Evolutionary conservation across 2,329 filamentous ascomycete species (phyloP).

Genomic region (Cryphonectria radicalis): DNA sequence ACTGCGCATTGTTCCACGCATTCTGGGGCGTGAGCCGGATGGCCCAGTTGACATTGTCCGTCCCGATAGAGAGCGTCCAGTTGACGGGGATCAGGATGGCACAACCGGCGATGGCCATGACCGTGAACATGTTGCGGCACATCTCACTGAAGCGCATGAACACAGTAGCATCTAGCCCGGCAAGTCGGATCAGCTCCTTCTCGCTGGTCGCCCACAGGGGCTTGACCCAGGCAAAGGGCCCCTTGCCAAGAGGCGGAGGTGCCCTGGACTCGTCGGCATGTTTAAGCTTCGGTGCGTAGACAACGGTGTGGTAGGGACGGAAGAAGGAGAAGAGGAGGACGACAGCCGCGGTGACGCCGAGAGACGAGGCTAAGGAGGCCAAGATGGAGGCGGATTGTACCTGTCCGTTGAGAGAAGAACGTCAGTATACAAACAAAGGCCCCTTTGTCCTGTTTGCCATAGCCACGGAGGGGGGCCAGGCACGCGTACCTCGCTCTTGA

Average conservation of each 20-base stretch:
- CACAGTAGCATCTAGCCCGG: conserved; percentile 88
- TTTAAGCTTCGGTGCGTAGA: conserved; percentile 93
- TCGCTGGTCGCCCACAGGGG: conserved; percentile 82
- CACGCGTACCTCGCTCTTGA: conserved; percentile 49
- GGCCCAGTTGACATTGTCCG: conserved; percentile 51
- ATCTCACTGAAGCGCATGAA: conserved; percentile 89
- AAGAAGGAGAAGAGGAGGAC: conserved; percentile 84
- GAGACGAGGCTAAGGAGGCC: conserved; percentile 78
- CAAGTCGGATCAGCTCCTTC: conserved; percentile 73
- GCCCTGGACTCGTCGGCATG: conserved; percentile 89
- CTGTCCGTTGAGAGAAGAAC: conserved; percentile 35
- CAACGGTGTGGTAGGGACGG: conserved; percentile 86
- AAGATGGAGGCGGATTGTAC: conserved; percentile 66
- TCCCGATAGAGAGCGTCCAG: conserved; percentile 53
- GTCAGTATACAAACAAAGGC: neutral
- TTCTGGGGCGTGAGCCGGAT: conserved; percentile 63
- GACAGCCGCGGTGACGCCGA: conserved; percentile 74
- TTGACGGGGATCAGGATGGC: conserved; percentile 83
- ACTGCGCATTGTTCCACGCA: conserved; percentile 57
- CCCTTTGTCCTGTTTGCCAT: neutral
- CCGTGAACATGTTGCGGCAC: conserved; percentile 87
- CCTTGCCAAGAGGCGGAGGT: conserved; percentile 83
- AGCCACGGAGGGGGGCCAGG: neutral
- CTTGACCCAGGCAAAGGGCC: conserved; percentile 84
- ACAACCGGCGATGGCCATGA: conserved; percentile 73